Evolutionary conservation across 768 basidiomycete species (phyloP).

Genomic region (Boletus vinaceobasis): DNA sequence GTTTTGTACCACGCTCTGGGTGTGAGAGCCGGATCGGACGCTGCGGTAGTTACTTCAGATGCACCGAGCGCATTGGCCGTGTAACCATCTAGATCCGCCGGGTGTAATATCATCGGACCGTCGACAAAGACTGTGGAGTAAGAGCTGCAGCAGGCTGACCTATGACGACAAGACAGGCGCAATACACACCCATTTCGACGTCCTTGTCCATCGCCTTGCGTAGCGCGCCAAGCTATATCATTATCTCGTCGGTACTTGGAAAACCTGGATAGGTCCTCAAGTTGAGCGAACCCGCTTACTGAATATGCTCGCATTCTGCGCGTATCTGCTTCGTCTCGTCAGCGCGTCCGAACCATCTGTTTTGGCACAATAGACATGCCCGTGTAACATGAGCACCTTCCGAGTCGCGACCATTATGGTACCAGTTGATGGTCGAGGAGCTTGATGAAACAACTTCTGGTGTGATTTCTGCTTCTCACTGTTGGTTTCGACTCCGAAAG

Average conservation of each 20-base stretch:
- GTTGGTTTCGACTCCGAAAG: neutral
- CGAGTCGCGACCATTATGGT: conserved; percentile 22
- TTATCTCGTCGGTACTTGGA: neutral
- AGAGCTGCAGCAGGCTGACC: neutral
- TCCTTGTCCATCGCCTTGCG: conserved; percentile 65
- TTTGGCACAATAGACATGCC: conserved; percentile 27
- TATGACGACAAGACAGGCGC: neutral
- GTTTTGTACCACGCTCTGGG: conserved; percentile 73
- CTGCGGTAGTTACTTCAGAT: conserved; percentile 30
- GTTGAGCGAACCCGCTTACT: conserved; percentile 58
- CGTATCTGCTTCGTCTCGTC: conserved; percentile 43
- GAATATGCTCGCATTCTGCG: conserved; percentile 69
- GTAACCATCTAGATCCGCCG: conserved; percentile 52
- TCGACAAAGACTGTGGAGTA: conserved; percentile 62
- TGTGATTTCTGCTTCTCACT: neutral
- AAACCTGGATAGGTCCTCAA: neutral
- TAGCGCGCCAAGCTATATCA: conserved; percentile 61
- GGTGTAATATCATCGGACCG: conserved; percentile 63
- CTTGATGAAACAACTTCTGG: neutral
- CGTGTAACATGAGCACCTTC: conserved; percentile 46
- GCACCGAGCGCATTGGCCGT: conserved; percentile 35
- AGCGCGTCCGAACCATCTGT: neutral
- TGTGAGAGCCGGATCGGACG: conserved; percentile 48
- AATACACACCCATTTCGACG: conserved; percentile 56
- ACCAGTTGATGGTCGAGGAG: neutral